phyloP scores from a whole-genome alignment of 1,284 basidiomycete genomes.

The Trametes hirsuta region DNA sequence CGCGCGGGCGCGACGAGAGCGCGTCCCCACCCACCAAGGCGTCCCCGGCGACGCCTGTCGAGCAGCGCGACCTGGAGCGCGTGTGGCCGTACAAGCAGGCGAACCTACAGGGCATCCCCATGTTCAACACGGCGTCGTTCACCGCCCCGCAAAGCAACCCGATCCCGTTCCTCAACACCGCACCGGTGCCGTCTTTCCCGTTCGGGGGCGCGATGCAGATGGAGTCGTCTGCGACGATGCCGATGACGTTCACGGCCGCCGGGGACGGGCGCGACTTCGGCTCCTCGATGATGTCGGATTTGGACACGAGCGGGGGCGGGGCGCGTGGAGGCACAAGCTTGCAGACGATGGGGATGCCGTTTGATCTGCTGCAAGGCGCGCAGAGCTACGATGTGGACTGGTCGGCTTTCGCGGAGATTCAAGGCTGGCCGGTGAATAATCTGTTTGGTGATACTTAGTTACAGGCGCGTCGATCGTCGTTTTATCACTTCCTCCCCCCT shows the following conservation, averaged over 20 bases:
- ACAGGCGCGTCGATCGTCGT: background rate
- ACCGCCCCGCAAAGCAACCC: background rate
- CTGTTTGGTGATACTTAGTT: slow-evolving; percentile 1
- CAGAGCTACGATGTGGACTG: slow-evolving; percentile 17
- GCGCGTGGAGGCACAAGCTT: slow-evolving; percentile 1
- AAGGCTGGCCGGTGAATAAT: slow-evolving; percentile 8
- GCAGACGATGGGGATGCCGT: slow-evolving; percentile 28
- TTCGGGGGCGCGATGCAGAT: slow-evolving; percentile 4
- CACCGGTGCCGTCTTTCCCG: background rate
- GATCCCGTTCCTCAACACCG: slow-evolving; percentile 12
- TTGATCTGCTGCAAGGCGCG: slow-evolving; percentile 27
- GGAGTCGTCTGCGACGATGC: slow-evolving; percentile 8
- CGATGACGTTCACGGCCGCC: background rate
- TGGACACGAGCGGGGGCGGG: background rate
- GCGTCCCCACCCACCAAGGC: background rate
- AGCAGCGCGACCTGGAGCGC: background rate
- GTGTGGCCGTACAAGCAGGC: background rate
- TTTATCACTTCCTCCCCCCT: background rate
- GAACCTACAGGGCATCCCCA: background rate
- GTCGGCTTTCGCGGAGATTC: slow-evolving; percentile 14
- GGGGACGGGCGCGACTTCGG: background rate
- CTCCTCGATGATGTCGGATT: background rate
- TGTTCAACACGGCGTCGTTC: background rate
- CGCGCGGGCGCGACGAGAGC: background rate
- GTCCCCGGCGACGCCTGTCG: background rate